Percentiles rank a stretch among this genome's conserved stretches.
phyloP scores from a whole-genome alignment of 164 flowering plant species.

The Litsea cubeba region DNA sequence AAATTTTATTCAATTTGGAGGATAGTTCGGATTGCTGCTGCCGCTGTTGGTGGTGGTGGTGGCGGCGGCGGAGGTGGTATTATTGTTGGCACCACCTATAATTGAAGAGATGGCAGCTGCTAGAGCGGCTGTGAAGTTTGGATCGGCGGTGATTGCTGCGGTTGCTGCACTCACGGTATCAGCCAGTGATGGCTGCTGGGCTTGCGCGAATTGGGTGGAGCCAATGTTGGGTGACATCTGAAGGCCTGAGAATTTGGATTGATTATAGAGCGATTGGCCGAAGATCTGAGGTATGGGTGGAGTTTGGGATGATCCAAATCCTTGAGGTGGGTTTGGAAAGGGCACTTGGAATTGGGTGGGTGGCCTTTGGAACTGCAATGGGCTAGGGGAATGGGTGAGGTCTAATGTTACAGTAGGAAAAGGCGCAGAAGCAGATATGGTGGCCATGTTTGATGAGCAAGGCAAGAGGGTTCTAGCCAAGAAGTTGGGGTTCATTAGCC shows the following conservation, averaged over 20 bases:
- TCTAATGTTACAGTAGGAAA: conserved; percentile 80
- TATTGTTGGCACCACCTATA: conserved; percentile 28
- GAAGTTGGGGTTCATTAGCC: conserved; percentile 48
- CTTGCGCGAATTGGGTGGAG: conserved; percentile 8
- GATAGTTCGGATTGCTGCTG: background rate
- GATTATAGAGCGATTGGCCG: conserved; percentile 55
- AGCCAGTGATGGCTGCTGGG: conserved; percentile 23
- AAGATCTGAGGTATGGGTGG: conserved; percentile 41
- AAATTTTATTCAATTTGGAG: conserved; percentile 1
- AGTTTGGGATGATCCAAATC: background rate
- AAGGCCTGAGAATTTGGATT: conserved; percentile 65
- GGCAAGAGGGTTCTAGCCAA: conserved; percentile 43
- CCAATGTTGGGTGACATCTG: conserved; percentile 47
- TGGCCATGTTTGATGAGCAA: conserved; percentile 55
- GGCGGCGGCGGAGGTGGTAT: background rate
- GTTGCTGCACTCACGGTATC: conserved; percentile 42
- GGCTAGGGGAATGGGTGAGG: conserved; percentile 48
- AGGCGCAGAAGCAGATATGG: conserved; percentile 80
- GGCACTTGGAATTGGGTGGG: conserved; percentile 49
- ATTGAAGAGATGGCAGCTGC: conserved; percentile 55
- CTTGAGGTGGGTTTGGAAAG: conserved; percentile 25
- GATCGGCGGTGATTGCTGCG: conserved; percentile 53
- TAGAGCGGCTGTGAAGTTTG: conserved; percentile 50
- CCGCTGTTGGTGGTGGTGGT: conserved; percentile 5
- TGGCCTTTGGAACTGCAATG: conserved; percentile 49